These are phyloP conservation scores for Tricholoma sp. DNA, from an alignment of 768 basidiomycete genomes.

Conservation along the genomic window DNA sequence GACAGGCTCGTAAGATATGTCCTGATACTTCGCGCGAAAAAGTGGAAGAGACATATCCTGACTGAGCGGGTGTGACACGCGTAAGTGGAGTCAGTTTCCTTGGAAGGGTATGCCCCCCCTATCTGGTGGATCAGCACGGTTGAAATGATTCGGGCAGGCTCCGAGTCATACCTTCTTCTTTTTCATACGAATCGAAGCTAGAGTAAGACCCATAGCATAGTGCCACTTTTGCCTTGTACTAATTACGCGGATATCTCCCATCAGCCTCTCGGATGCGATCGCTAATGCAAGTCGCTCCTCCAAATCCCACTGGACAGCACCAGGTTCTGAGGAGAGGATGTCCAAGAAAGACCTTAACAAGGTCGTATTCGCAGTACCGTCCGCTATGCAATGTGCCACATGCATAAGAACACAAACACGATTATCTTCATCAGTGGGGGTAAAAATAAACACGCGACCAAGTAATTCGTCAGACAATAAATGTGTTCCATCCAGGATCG, in stretches of 20 bases:
- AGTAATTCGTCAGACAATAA: constrained; percentile 38
- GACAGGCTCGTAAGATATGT: constrained; percentile 34
- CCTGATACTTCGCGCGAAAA: constrained; percentile 27
- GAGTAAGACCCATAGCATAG: constrained; percentile 32
- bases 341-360: constrained; percentile 43
- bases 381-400: constrained; percentile 45
- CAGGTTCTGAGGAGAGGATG: constrained; percentile 23
- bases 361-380: constrained; percentile 39
- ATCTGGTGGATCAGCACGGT: neutral
- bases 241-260: constrained; percentile 27
- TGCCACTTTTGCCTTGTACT: constrained; percentile 40
- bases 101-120: constrained; percentile 60
- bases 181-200: constrained; percentile 26
- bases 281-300: constrained; percentile 37
- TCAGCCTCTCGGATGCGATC: constrained; percentile 30
- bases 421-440: constrained; percentile 29
- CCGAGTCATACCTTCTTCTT: constrained; percentile 29
- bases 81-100: constrained; percentile 33
- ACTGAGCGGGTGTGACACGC: constrained; percentile 28
- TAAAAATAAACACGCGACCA: constrained; percentile 37
- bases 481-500: constrained; percentile 27
- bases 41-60: constrained; percentile 15
- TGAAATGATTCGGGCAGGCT: neutral
- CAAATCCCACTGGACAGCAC: constrained; percentile 18
- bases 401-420: constrained; percentile 38